Percentiles rank a stretch among this genome's conserved stretches.
These are phyloP conservation scores for Saccharomyces hybrid DNA, from an alignment of 1,139 yeast species.

Conservation along the genomic window DNA sequence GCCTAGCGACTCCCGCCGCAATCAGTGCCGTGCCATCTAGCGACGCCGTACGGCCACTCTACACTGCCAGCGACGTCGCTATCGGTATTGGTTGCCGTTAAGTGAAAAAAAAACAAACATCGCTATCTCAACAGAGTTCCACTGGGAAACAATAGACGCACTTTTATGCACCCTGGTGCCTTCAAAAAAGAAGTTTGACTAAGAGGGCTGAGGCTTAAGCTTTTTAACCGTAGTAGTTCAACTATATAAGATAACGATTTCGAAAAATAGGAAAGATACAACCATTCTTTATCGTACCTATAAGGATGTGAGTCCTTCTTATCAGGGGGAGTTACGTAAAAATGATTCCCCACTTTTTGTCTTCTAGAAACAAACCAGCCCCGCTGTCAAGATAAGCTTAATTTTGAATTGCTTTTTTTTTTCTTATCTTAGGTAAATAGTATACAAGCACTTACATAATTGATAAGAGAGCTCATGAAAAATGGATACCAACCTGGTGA, in stretches of 20 bases:
- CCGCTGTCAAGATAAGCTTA: not conserved
- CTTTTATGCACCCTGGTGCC: not conserved
- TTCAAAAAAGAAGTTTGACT: not conserved
- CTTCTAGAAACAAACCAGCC: not conserved
- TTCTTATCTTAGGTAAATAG: not conserved
- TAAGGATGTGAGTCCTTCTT: not conserved
- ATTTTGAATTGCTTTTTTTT: not conserved
- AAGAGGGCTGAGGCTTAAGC: not conserved
- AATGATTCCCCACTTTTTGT: not conserved
- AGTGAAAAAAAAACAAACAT: not conserved
- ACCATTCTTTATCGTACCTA: not conserved
- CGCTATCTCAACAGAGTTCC: not conserved
- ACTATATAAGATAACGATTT: not conserved
- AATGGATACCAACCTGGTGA: conserved; percentile 95
- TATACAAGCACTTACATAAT: not conserved
- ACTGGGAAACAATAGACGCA: not conserved
- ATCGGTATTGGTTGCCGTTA: not conserved
- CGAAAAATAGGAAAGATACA: not conserved
- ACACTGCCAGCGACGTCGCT: not conserved
- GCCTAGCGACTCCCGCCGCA: not conserved
- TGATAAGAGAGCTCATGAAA: conserved; percentile 49
- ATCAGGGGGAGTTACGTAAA: not conserved
- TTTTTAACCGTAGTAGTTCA: not conserved
- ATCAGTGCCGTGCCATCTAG: not conserved
- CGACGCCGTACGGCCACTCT: not conserved